phyloP scores from a whole-genome alignment of 441 rosid species.

The Pelargonium fulgidum region DNA sequence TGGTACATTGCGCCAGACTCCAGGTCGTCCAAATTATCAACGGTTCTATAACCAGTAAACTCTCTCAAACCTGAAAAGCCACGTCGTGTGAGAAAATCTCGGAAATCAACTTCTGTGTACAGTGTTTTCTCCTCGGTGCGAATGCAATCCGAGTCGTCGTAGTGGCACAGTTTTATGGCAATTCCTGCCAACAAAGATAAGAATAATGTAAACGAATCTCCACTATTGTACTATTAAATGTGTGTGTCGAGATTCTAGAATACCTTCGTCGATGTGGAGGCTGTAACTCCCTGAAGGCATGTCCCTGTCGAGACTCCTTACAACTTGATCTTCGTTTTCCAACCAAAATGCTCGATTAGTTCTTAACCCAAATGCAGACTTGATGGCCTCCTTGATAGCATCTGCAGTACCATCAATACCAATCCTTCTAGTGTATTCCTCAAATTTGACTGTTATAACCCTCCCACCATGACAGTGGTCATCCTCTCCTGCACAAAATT shows the following conservation, averaged over 20 bases:
- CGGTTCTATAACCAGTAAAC: constrained; percentile 66
- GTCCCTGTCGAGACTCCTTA: constrained; percentile 78
- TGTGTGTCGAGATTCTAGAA: constrained; percentile 1
- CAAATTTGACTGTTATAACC: constrained; percentile 81
- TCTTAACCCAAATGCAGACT: constrained; percentile 74
- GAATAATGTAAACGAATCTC: neutral
- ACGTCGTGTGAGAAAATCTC: constrained; percentile 59
- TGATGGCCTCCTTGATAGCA: constrained; percentile 86
- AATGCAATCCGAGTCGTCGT: constrained; percentile 74
- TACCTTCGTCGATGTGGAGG: constrained; percentile 88
- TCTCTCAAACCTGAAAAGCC: constrained; percentile 84
- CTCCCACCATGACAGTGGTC: constrained; percentile 65
- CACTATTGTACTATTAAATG: neutral
- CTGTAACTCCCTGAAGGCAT: constrained; percentile 87
- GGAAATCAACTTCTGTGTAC: constrained; percentile 84
- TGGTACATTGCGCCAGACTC: constrained; percentile 65
- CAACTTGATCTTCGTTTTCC: constrained; percentile 87
- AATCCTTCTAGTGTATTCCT: constrained; percentile 80
- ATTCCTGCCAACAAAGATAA: constrained; percentile 41
- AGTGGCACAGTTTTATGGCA: constrained; percentile 66
- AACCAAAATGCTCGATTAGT: constrained; percentile 88
- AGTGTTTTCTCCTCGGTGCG: constrained; percentile 79
- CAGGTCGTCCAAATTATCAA: constrained; percentile 89
- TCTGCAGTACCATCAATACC: constrained; percentile 84
- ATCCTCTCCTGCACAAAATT: constrained; percentile 37